Evolutionary conservation across 495 filamentous ascomycete species (phyloP), one percentile per base, ranked within the genome.

Genomic region (Penicillium crystallinum): DNA sequence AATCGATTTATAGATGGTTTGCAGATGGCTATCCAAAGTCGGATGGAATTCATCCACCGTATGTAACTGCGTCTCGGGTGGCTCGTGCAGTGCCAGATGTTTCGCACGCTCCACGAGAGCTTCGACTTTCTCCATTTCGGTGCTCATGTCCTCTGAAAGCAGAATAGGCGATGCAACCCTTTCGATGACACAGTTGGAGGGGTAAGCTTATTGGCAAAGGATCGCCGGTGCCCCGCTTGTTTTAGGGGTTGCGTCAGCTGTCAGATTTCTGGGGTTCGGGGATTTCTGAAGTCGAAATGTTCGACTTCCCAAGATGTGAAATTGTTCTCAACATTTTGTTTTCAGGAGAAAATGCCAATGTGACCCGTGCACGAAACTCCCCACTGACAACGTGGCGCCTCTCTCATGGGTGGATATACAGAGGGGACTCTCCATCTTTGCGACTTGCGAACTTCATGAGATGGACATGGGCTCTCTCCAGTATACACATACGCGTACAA

Each of bases 1-100:
- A 23, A 72, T 36, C 1, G 61, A 53, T 12, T 59, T 47, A 50
- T 73, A 69, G 56, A 74, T 70, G 34, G 63, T 52, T 36, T 68
- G 46, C 14, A 76, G 49, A 37, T 73, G 62, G 1, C 52, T 25
- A 18, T 67, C 52, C 14, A 75, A 46, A 1, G 60, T 44, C 6
- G 65, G 49, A 30, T 69, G 63, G 46, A 74, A 71, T 27, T 30
- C 34, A 4, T 64, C 55, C 11, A 57, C 41, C 2, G 53, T 43
- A n/a, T 57, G 52, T 17, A 19, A 12, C 5, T 17, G 14, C 8
- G 51, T 52, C 21, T 29, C 23, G 4, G 45, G 31, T 14, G 47
- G 44, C 14, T 50, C 37, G 17, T 49, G 55, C n/a, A 66, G 37
- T 2, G 53, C 47, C 2, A 66, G 46, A 18, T 61, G 49, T 2